Evolutionary conservation across 2,329 filamentous ascomycete genomes (phyloP), one percentile per base, ranked within the genome.

Genomic region (Penicillium thymicola): DNA sequence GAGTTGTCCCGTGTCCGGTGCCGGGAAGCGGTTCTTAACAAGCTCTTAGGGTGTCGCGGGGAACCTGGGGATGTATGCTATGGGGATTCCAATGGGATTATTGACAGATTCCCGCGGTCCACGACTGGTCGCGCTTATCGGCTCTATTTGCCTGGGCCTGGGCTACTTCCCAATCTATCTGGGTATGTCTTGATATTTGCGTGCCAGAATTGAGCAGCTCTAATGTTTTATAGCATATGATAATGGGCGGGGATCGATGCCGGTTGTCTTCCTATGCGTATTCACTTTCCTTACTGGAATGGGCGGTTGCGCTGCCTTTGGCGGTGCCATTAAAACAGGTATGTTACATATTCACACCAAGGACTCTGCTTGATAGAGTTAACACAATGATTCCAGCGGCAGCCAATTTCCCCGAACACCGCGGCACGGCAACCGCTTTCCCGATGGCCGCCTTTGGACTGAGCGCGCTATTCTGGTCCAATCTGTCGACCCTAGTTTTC

Each of bases 381-480:
- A 51, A 68, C 8, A 18, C 16, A 38, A 43, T 27, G 45, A 25
- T 30, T 72, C 79, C 79, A 70, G 92, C 89, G 48, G 92, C 92
- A 10, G 82, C 94, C 62, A 97, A 97, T 75, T 97, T 92, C 85
- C 93, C 93, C 13, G 84, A 88, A 57, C 89, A 96, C 71, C 85
- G 94, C 61, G 94, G 94, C 54, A 96, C 93, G 4, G 94, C 94
- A 6, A 97, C 94, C 6, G 92, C 92, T 1, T 94, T 97, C 66
- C 93, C 94, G 6, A 76, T 97, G 54, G 90, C 94, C 55, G 92
- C 90, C 3, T 97, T 97, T 70, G 94, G 94, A 3, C 78, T 99
- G 55, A 97, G 92, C 71, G 94, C 94, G 53, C 94, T 99, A 76
- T 96, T 97, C 79, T 99, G 97, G 77, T 93, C 94, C 0, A 81